A percentile compares a stretch with the other conserved stretches of the same genome.
phyloP scores from a whole-genome alignment of 768 basidiomycete species.

The Boletus subparvulus region DNA sequence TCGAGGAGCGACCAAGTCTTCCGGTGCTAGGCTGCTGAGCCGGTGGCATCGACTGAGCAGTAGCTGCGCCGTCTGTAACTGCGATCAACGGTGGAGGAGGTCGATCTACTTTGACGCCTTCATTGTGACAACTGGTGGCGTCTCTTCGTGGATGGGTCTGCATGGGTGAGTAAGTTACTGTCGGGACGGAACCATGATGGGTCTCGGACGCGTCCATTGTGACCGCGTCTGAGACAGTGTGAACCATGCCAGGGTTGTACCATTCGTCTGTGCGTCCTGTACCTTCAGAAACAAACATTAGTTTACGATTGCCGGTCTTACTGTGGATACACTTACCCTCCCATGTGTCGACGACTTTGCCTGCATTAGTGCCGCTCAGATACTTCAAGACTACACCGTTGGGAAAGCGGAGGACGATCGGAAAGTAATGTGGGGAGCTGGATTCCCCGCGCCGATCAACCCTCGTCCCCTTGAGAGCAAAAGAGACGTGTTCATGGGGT shows the following conservation, averaged over 20 bases:
- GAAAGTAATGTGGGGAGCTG: constrained; percentile 34
- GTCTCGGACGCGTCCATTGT: constrained; percentile 6
- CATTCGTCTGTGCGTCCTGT: constrained; percentile 25
- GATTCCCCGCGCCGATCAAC: constrained; percentile 31
- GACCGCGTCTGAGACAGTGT: constrained; percentile 13
- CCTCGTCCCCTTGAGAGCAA: constrained; percentile 47
- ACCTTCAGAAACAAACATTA: background rate
- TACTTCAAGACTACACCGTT: constrained; percentile 45
- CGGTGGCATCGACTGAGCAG: background rate
- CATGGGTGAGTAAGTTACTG: background rate
- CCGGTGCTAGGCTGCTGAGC: background rate
- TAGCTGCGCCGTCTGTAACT: background rate
- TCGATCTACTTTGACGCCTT: background rate
- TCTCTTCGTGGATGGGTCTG: background rate
- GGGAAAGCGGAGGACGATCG: constrained; percentile 42
- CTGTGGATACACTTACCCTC: constrained; percentile 29
- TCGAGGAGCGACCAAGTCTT: background rate
- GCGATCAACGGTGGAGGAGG: background rate
- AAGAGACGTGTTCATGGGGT: constrained; percentile 41
- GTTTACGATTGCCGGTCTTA: background rate
- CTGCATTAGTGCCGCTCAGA: constrained; percentile 27
- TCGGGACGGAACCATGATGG: background rate
- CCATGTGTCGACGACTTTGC: constrained; percentile 42
- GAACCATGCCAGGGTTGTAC: constrained; percentile 19
- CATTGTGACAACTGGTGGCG: background rate